Percentiles rank a stretch among this genome's conserved stretches.
phyloP scores from a whole-genome alignment of 1,139 yeast species.

The Geotrichum candidum region DNA sequence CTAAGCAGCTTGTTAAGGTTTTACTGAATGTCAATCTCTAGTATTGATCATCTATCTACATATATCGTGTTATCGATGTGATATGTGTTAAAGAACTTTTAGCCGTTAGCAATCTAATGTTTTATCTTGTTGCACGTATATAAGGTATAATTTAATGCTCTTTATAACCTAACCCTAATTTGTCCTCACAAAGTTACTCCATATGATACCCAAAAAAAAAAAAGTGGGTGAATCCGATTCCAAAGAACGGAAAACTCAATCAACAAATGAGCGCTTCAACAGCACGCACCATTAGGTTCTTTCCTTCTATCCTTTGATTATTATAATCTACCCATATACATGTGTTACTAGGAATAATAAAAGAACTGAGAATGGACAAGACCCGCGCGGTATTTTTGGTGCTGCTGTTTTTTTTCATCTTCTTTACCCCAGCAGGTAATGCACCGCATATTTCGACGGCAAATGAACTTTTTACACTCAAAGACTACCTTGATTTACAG shows the following conservation, averaged over 20 bases:
- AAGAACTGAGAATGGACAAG: conserved; percentile 22
- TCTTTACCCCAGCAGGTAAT: conserved; percentile 29
- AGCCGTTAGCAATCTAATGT: too few relatives aligned
- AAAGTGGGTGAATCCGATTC: neutral
- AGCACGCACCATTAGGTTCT: neutral
- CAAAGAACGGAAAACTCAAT: neutral
- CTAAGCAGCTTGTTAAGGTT: too few relatives aligned
- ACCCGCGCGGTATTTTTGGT: conserved; percentile 27
- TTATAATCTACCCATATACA: neutral
- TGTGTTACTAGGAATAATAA: neutral
- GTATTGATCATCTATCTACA: too few relatives aligned
- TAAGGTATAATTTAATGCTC: too few relatives aligned
- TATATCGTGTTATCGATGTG: too few relatives aligned
- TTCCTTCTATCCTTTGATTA: neutral
- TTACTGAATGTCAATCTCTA: too few relatives aligned
- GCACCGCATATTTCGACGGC: conserved; percentile 30
- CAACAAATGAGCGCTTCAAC: neutral
- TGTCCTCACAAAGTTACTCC: neutral
- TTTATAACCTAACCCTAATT: too few relatives aligned
- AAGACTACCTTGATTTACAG: conserved; percentile 35
- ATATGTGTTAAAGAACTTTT: too few relatives aligned
- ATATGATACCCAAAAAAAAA: neutral
- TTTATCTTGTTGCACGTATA: too few relatives aligned
- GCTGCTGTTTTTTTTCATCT: conserved; percentile 26
- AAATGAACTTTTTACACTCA: conserved; percentile 28